Percentiles rank a stretch among this genome's conserved stretches.
These are phyloP conservation scores for Ophiostoma himal-ulmi DNA, from an alignment of 2,329 filamentous ascomycete species.

Conservation along the genomic window DNA sequence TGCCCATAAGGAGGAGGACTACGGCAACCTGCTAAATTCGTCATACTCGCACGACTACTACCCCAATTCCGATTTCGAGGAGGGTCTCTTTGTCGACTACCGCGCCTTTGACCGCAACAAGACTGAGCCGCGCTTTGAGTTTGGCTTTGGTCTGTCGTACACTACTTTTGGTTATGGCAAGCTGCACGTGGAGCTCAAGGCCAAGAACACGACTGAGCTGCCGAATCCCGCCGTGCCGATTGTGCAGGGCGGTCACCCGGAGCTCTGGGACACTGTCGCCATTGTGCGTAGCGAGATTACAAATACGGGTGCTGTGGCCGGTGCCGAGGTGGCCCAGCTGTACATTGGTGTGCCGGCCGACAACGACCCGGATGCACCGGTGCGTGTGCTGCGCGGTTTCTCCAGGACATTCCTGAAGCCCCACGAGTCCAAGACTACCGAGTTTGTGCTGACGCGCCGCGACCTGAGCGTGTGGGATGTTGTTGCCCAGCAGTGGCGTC, in stretches of 20 bases:
- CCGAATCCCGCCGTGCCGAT: slow-evolving; percentile 19
- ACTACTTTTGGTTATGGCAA: slow-evolving; percentile 59
- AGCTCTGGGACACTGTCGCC: slow-evolving; percentile 41
- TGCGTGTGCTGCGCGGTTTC: slow-evolving; percentile 57
- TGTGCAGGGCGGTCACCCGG: slow-evolving; percentile 24
- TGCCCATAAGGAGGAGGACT: slow-evolving; percentile 39
- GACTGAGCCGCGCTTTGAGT: slow-evolving; percentile 65
- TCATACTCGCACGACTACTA: slow-evolving; percentile 23
- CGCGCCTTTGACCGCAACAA: slow-evolving; percentile 60
- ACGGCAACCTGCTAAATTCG: slow-evolving; percentile 30
- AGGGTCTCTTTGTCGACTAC: slow-evolving; percentile 74
- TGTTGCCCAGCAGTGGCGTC: slow-evolving; percentile 53
- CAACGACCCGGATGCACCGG: slow-evolving; percentile 14
- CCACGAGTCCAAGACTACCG: slow-evolving; percentile 40
- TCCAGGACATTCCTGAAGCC: slow-evolving; percentile 49
- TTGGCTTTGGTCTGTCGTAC: slow-evolving; percentile 71
- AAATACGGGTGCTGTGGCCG: slow-evolving; percentile 37
- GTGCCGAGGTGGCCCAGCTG: slow-evolving; percentile 29
- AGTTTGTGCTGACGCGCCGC: slow-evolving; percentile 52
- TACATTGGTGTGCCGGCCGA: slow-evolving; percentile 27
- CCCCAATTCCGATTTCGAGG: slow-evolving; percentile 64
- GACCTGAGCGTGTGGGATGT: slow-evolving; percentile 64
- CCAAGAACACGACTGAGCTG: slow-evolving; percentile 41
- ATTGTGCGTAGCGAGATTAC: slow-evolving; percentile 34
- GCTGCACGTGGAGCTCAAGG: slow-evolving; percentile 47